Evolutionary conservation across 257 asterid genomes (phyloP).

Genomic region (Jaltomata sinuosa): DNA sequence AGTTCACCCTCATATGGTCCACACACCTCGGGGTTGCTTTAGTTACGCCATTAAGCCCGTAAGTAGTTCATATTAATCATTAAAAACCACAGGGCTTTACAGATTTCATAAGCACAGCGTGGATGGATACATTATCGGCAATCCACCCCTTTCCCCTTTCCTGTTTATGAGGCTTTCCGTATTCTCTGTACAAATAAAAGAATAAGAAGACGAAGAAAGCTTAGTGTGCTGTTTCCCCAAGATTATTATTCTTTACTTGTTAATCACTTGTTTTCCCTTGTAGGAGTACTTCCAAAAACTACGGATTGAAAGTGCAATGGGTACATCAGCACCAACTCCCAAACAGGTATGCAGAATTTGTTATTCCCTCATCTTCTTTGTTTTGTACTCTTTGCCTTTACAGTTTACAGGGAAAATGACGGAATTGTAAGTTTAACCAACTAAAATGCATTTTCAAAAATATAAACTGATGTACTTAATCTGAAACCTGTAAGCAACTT

Average conservation of each 20-base stretch:
- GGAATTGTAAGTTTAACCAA: background rate
- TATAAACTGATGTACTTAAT: background rate
- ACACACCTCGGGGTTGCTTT: background rate
- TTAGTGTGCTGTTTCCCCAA: background rate
- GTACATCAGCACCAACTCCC: slow-evolving; percentile 70
- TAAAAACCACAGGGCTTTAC: background rate
- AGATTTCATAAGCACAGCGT: background rate
- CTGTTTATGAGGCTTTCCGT: background rate
- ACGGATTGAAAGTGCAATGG: slow-evolving; percentile 79
- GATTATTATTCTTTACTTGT: background rate
- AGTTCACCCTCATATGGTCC: background rate
- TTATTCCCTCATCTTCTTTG: background rate
- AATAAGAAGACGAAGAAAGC: background rate
- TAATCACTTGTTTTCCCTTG: background rate
- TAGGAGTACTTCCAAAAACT: slow-evolving; percentile 90
- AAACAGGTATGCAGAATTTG: slow-evolving; percentile 50
- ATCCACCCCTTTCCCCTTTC: background rate
- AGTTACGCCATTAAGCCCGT: background rate
- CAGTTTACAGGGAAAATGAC: background rate
- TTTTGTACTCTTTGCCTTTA: background rate
- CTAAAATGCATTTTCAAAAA: background rate
- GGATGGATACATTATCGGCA: background rate
- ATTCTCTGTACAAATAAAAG: background rate
- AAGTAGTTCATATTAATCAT: background rate
- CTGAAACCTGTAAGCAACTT: background rate